Evolutionary conservation across 1,284 basidiomycete species (phyloP).

Genomic region (Apiotrichum sp.): DNA sequence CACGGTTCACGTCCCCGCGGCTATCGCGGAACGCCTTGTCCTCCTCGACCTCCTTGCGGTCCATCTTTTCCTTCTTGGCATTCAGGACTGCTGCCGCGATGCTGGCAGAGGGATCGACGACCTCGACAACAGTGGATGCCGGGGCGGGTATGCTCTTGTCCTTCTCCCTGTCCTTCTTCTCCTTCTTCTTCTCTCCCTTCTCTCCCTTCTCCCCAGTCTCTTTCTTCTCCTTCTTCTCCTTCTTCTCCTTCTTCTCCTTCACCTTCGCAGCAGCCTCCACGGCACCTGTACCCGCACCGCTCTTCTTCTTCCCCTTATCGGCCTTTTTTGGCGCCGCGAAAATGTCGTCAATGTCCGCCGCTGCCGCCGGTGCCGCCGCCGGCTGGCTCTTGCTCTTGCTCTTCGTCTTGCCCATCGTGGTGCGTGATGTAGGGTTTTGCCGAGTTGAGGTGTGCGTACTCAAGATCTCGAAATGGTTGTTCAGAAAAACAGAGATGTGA

Average conservation of each 20-base stretch:
- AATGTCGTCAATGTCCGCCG: constrained; percentile 38
- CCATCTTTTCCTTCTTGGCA: constrained; percentile 11
- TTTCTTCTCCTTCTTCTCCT: constrained; percentile 28
- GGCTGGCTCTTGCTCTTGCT: constrained; percentile 6
- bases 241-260: constrained; percentile 11
- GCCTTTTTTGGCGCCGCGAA: constrained; percentile 23
- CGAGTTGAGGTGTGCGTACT: background rate
- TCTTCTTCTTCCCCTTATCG: constrained; percentile 22
- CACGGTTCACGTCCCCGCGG: constrained; percentile 64
- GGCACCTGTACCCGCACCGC: constrained; percentile 17
- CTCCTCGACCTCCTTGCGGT: constrained; percentile 39
- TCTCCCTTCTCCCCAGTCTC: too few relatives aligned
- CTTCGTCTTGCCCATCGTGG: constrained; percentile 2
- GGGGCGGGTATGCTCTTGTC: too few relatives aligned
- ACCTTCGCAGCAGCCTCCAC: constrained; percentile 3
- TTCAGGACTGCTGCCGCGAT: constrained; percentile 7
- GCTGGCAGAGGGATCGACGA: constrained; percentile 28
- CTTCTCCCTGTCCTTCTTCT: constrained; percentile 8
- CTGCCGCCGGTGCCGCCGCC: constrained; percentile 1
- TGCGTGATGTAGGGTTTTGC: too few relatives aligned
- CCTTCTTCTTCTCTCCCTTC: background rate
- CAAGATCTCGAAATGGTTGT: background rate
- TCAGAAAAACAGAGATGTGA: too few relatives aligned
- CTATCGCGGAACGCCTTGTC: constrained; percentile 66
- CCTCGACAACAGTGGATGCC: constrained; percentile 23